phyloP scores from a whole-genome alignment of 1,284 basidiomycete species.

The Meripilus lineatus region DNA sequence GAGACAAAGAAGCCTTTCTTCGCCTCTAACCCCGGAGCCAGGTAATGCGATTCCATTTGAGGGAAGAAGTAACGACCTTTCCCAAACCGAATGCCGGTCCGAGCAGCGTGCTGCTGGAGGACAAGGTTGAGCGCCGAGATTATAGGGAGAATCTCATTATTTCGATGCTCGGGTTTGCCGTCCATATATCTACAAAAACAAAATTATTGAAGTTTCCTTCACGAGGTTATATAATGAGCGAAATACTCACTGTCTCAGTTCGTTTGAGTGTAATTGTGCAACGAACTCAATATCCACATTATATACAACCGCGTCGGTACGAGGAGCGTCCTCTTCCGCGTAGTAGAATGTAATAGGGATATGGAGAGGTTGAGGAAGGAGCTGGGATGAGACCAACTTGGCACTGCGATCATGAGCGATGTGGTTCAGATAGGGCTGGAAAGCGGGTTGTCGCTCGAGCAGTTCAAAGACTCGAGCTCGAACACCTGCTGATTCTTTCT shows the following conservation, averaged over 20 bases:
- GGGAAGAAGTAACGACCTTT: conserved; percentile 62
- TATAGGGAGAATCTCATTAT: conserved; percentile 48
- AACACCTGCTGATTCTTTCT: too few species aligned
- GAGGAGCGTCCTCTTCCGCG: conserved; percentile 43
- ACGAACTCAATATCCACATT: conserved; percentile 45
- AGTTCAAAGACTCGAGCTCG: conserved; percentile 54
- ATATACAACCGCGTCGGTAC: conserved; percentile 41
- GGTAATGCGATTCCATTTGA: conserved; percentile 18
- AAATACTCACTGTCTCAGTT: conserved; percentile 45
- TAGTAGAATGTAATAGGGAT: conserved; percentile 48
- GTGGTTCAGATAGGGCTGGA: conserved; percentile 35
- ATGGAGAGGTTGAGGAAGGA: conserved; percentile 52
- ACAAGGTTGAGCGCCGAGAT: conserved; percentile 64
- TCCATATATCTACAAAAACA: conserved; percentile 41
- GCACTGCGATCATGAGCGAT: conserved; percentile 61
- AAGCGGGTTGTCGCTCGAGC: conserved; percentile 44
- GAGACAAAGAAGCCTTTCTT: conserved; percentile 67
- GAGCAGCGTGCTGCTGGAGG: conserved; percentile 51
- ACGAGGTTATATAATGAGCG: background rate
- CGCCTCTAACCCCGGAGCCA: conserved; percentile 51
- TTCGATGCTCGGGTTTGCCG: conserved; percentile 36
- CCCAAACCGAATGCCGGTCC: conserved; percentile 52
- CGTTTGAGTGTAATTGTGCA: conserved; percentile 37
- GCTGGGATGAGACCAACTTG: conserved; percentile 50
- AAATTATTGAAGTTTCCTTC: conserved; percentile 2